phyloP scores from a whole-genome alignment of 768 basidiomycete species.

The Mycena vitilis region DNA sequence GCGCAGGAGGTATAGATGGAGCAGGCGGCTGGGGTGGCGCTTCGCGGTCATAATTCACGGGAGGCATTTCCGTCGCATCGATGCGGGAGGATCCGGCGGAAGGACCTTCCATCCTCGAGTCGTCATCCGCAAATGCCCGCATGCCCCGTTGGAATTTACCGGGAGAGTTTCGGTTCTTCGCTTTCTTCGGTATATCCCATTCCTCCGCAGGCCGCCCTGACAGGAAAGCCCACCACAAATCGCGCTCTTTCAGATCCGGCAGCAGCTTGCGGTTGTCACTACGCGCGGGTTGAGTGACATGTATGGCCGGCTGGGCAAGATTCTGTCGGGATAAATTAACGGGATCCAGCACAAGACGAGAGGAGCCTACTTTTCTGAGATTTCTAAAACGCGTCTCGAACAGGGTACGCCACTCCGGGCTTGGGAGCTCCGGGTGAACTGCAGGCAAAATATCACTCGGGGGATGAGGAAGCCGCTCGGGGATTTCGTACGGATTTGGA shows the following conservation, averaged over 20 bases:
- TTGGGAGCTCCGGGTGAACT: constrained; percentile 61
- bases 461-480: constrained; percentile 43
- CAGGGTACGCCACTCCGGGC: constrained; percentile 71
- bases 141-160: constrained; percentile 45
- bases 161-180: constrained; percentile 41
- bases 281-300: constrained; percentile 50
- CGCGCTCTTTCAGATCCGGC: constrained; percentile 79
- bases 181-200: constrained; percentile 69
- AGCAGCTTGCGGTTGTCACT: constrained; percentile 52
- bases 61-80: constrained; percentile 16
- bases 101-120: constrained; percentile 23
- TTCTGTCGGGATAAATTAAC: constrained; percentile 60
- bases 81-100: constrained; percentile 14
- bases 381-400: constrained; percentile 73
- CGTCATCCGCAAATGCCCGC: constrained; percentile 53
- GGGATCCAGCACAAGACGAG: neutral
- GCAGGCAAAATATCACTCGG: constrained; percentile 38
- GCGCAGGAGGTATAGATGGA: constrained; percentile 50
- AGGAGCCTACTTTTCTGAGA: constrained; percentile 66
- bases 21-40: constrained; percentile 45
- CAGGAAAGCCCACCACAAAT: constrained; percentile 85
- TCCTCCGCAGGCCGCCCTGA: constrained; percentile 74
- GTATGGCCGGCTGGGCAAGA: constrained; percentile 68
- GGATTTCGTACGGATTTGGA: constrained; percentile 72
- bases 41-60: constrained; percentile 21